These are phyloP conservation scores for Tillandsia fasciculata DNA, from an alignment of 176 grass and related monocot species.

Conservation along the genomic window DNA sequence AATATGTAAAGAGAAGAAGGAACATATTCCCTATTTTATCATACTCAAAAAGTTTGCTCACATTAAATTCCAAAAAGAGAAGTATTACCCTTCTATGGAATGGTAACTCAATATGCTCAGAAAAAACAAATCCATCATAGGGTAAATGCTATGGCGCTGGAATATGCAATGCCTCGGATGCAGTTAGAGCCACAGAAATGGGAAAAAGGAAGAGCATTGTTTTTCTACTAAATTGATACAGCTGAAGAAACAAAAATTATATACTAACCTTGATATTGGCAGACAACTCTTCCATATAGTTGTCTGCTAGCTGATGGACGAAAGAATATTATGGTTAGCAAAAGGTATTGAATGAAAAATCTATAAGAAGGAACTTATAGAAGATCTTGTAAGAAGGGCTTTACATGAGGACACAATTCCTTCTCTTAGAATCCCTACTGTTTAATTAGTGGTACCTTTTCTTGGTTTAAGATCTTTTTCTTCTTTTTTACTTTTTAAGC, in stretches of 20 bases:
- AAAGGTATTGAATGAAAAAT: not conserved
- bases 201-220: not conserved
- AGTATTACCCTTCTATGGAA: not conserved
- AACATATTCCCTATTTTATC: not conserved
- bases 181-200: not conserved
- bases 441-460: too few relatives aligned
- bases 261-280: conserved; percentile 66
- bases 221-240: not conserved
- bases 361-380: not conserved
- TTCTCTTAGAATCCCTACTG: too few relatives aligned
- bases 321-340: not conserved
- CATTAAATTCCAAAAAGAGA: not conserved
- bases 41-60: not conserved
- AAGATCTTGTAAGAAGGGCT: not conserved
- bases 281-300: conserved; percentile 66
- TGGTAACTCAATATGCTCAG: too few relatives aligned
- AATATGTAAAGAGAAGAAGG: not conserved
- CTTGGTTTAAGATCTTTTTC: too few relatives aligned
- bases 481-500: too few relatives aligned
- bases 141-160: too few relatives aligned
- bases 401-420: too few relatives aligned
- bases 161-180: too few relatives aligned
- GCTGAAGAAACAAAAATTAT: conserved; percentile 11
- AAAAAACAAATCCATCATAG: too few relatives aligned
- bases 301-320: conserved; percentile 36